Conservation (phyloP, 129 eudicot genomes). For the Centella asiatica region DNA sequence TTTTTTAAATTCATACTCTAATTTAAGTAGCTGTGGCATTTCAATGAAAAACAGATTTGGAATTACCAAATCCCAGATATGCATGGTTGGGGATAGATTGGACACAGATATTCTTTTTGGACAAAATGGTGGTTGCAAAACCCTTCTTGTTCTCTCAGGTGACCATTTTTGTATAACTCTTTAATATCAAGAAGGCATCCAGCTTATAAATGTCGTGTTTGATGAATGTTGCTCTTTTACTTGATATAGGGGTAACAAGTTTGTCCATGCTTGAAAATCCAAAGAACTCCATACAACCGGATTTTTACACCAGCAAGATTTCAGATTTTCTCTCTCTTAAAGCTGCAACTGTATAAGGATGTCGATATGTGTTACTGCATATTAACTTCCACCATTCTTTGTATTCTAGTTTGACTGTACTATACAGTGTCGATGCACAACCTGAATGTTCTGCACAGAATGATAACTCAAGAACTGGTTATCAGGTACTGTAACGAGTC, state of each 20-base stretch:
- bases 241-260: constrained; percentile 64
- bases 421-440: no score
- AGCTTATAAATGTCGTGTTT: neutral
- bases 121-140: constrained; percentile 98
- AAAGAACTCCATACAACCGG: constrained; percentile 81
- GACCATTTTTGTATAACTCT: neutral
- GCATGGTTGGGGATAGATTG: constrained; percentile 99
- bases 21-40: neutral
- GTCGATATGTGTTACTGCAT: no score
- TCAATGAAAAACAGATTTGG: constrained; percentile 58
- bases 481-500: no score
- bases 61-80: constrained; percentile 85
- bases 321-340: constrained; percentile 83
- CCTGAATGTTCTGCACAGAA: no score
- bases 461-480: no score
- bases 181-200: no score
- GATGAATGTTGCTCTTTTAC: neutral
- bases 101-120: constrained; percentile 97
- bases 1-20: neutral
- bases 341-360: constrained; percentile 63
- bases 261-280: constrained; percentile 84
- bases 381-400: no score
- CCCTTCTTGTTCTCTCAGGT: constrained; percentile 99
- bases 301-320: constrained; percentile 88
- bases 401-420: no score